Evolutionary conservation across 441 rosid genomes (phyloP).

Genomic region (Mallotus japonicus): DNA sequence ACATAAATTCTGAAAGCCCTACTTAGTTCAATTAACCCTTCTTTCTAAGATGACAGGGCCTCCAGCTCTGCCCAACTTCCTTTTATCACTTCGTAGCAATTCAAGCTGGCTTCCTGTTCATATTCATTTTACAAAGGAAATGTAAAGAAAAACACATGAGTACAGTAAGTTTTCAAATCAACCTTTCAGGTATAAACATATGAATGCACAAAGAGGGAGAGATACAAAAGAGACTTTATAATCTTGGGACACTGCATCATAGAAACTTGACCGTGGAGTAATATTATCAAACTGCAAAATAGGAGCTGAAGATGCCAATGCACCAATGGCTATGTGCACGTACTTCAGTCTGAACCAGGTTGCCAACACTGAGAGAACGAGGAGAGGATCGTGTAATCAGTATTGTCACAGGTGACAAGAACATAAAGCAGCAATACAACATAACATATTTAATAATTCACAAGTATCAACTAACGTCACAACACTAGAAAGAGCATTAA

Average conservation of each 20-base stretch:
- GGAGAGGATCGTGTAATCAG: slow-evolving; percentile 12
- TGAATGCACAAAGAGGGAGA: not conserved
- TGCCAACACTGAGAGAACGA: slow-evolving; percentile 58
- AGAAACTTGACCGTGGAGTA: slow-evolving; percentile 66
- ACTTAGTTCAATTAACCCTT: slow-evolving; percentile 56
- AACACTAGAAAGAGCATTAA: not conserved
- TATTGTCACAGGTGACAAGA: slow-evolving; percentile 1
- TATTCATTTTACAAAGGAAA: slow-evolving; percentile 17
- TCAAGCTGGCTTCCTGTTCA: slow-evolving; percentile 59
- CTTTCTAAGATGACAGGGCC: slow-evolving; percentile 41
- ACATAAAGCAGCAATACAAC: not conserved
- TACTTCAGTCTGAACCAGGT: slow-evolving; percentile 82
- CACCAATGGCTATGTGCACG: slow-evolving; percentile 70
- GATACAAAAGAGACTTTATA: slow-evolving; percentile 43
- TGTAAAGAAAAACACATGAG: slow-evolving; percentile 5
- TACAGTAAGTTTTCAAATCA: not conserved
- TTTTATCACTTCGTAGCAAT: slow-evolving; percentile 64
- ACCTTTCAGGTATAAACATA: not conserved
- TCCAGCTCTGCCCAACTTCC: slow-evolving; percentile 67
- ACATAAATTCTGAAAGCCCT: slow-evolving; percentile 57
- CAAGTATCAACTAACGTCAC: not conserved
- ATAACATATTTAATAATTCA: not conserved
- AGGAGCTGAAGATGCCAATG: slow-evolving; percentile 79
- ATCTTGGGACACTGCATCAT: slow-evolving; percentile 67
- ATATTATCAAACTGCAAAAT: slow-evolving; percentile 66